Conservation (phyloP, 2,329 filamentous ascomycete species). For the Arthroderma uncinatum region DNA sequence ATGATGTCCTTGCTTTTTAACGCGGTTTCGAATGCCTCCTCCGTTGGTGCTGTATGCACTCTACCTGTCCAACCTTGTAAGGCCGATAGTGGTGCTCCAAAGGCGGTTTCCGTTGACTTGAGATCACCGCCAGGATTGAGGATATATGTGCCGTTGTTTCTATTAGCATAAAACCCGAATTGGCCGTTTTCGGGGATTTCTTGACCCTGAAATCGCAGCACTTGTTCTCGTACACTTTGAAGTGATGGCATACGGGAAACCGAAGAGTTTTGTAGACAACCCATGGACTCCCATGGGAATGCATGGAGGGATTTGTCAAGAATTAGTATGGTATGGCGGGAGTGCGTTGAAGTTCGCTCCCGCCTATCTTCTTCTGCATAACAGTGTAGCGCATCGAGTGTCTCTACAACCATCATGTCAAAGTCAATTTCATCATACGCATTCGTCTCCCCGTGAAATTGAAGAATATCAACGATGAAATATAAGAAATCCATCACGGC, state of each 20-base stretch:
- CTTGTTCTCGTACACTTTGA: slow-evolving; percentile 61
- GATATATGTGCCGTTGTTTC: slow-evolving; percentile 51
- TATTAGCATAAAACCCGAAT: slow-evolving; percentile 44
- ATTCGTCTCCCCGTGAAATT: slow-evolving; percentile 92
- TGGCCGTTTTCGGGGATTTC: slow-evolving; percentile 15
- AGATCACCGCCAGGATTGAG: slow-evolving; percentile 84
- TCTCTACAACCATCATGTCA: slow-evolving; percentile 79
- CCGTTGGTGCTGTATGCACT: slow-evolving; percentile 57
- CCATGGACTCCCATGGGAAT: slow-evolving; percentile 93
- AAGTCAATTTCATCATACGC: slow-evolving; percentile 98
- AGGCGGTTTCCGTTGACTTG: slow-evolving; percentile 63
- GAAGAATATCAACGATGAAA: slow-evolving; percentile 90
- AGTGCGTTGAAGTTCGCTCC: slow-evolving; percentile 17
- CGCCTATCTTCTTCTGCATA: slow-evolving; percentile 50
- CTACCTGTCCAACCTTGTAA: slow-evolving; percentile 55
- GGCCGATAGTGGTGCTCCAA: slow-evolving; percentile 53
- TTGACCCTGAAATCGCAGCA: slow-evolving; percentile 13
- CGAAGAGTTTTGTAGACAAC: slow-evolving; percentile 66
- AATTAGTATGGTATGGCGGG: slow-evolving; percentile 67
- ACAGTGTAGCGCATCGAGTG: slow-evolving; percentile 66
- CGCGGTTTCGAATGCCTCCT: slow-evolving; percentile 61
- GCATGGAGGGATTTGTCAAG: slow-evolving; percentile 82
- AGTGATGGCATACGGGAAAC: slow-evolving; percentile 84
- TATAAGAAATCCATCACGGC: slow-evolving; percentile 85
- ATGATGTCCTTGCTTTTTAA: slow-evolving; percentile 60